phyloP scores from a whole-genome alignment of 108 stramenopile genomes.

The Pelagomonas calceolata region DNA sequence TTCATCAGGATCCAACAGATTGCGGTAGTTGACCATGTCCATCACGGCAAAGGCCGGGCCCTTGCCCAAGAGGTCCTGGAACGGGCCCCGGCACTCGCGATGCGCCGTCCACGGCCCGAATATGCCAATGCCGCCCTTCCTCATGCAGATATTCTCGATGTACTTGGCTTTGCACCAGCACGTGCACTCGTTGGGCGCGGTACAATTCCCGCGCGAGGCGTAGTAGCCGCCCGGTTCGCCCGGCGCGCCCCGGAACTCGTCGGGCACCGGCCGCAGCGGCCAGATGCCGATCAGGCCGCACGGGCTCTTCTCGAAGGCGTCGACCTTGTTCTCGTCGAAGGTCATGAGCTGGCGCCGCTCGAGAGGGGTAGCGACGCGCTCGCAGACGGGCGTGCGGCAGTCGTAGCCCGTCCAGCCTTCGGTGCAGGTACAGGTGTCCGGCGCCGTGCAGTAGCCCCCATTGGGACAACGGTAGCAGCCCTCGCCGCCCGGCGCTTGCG shows the following conservation, averaged over 20 bases:
- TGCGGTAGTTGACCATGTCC: slow-evolving; percentile 22
- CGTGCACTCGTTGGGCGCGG: slow-evolving; percentile 64
- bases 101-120: no score
- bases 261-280: no score
- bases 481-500: slow-evolving; percentile 53
- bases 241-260: no score
- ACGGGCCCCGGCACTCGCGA: slow-evolving; percentile 40
- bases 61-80: slow-evolving; percentile 46
- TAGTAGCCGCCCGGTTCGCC: slow-evolving; percentile 12
- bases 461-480: slow-evolving; percentile 68
- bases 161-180: slow-evolving; percentile 52
- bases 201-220: slow-evolving; percentile 53
- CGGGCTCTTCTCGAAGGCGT: slow-evolving; percentile 64
- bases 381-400: slow-evolving; percentile 33
- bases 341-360: slow-evolving; percentile 54
- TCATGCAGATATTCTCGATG: slow-evolving; percentile 35
- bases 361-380: slow-evolving; percentile 44
- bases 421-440: slow-evolving; percentile 29
- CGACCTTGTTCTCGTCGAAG: slow-evolving; percentile 50
- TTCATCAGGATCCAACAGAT: slow-evolving; percentile 45
- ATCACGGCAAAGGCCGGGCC: no score
- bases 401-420: slow-evolving; percentile 33
- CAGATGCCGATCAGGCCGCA: slow-evolving; percentile 42
- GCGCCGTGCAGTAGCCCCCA: slow-evolving; percentile 43
- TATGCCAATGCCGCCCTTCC: no score